phyloP scores from a whole-genome alignment of 805 yeast species.

The Ogataea kodamae region DNA sequence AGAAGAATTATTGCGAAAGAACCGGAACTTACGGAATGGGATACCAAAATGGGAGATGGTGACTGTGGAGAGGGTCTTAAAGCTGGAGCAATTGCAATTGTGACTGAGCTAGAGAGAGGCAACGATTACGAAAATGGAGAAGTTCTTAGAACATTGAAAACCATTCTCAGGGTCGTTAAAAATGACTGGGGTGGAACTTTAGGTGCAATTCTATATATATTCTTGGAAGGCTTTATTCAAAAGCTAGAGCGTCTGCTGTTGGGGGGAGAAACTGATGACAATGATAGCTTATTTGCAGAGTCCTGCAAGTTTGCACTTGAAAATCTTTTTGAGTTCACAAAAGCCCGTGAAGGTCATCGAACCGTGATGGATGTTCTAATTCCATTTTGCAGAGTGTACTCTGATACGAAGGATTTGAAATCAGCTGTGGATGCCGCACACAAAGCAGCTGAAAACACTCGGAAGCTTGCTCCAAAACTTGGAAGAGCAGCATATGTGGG shows the following conservation, averaged over 20 bases:
- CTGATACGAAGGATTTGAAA: conserved; percentile 22
- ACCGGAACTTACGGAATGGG: conserved; percentile 39
- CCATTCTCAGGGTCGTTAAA: conserved; percentile 30
- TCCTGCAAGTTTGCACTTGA: conserved; percentile 29
- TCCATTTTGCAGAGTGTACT: conserved; percentile 32
- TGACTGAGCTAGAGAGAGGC: conserved; percentile 23
- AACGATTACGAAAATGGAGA: conserved; percentile 27
- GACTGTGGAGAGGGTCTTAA: conserved; percentile 40
- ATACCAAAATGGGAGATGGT: conserved; percentile 42
- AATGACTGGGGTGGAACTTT: conserved; percentile 40
- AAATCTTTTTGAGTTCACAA: conserved; percentile 33
- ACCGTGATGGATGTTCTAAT: conserved; percentile 40
- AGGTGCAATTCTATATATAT: conserved; percentile 37
- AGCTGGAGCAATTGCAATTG: conserved; percentile 33
- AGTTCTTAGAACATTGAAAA: conserved; percentile 26
- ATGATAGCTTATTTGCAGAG: conserved; percentile 20
- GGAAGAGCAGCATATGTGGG: conserved; percentile 41
- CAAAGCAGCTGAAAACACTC: conserved; percentile 35
- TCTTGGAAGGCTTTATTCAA: conserved; percentile 21
- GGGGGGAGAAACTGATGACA: conserved; percentile 5
- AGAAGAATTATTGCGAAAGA: conserved; percentile 32
- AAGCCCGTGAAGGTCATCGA: conserved; percentile 38
- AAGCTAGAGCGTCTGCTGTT: conserved; percentile 28
- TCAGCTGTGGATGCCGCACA: conserved; percentile 30
- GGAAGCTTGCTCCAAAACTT: conserved; percentile 33